Conservation (phyloP, 2,329 filamentous ascomycete genomes). For the Emmonsia crescens region DNA sequence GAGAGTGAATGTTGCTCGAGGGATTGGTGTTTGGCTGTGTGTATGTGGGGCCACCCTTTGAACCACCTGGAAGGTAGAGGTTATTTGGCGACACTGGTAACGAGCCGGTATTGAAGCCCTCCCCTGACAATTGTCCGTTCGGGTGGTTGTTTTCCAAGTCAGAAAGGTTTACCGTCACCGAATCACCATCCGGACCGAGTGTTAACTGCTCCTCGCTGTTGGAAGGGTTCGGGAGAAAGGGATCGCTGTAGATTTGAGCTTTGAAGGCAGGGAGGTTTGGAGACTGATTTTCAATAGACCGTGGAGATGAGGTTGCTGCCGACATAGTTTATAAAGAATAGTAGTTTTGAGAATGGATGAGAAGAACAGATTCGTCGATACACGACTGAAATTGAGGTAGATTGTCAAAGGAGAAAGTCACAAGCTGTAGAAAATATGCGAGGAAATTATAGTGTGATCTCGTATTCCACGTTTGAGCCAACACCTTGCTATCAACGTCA, state of each 20-base stretch:
- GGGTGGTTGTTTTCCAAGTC: not conserved
- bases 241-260: slow-evolving; percentile 25
- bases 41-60: slow-evolving; percentile 1
- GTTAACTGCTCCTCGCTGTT: slow-evolving; percentile 30
- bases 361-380: not conserved
- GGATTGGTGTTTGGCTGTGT: slow-evolving; percentile 10
- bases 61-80: not conserved
- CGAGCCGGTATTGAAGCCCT: slow-evolving; percentile 1
- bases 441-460: not conserved
- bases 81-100: slow-evolving; percentile 3
- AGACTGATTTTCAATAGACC: slow-evolving; percentile 13
- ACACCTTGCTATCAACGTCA: not conserved
- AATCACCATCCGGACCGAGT: slow-evolving; percentile 24
- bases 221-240: slow-evolving; percentile 29
- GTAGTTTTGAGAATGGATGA: not conserved
- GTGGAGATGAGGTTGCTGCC: slow-evolving; percentile 16
- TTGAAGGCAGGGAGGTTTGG: slow-evolving; percentile 21
- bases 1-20: slow-evolving; percentile 10
- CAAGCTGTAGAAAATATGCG: not conserved
- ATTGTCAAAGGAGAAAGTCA: not conserved
- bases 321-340: slow-evolving; percentile 12
- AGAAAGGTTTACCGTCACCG: slow-evolving; percentile 2
- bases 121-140: not conserved
- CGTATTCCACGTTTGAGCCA: not conserved
- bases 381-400: not conserved